Percentiles rank a stretch among this genome's conserved stretches.
Conservation (phyloP, 495 filamentous ascomycete genomes). For the Penicillium antarcticum region DNA sequence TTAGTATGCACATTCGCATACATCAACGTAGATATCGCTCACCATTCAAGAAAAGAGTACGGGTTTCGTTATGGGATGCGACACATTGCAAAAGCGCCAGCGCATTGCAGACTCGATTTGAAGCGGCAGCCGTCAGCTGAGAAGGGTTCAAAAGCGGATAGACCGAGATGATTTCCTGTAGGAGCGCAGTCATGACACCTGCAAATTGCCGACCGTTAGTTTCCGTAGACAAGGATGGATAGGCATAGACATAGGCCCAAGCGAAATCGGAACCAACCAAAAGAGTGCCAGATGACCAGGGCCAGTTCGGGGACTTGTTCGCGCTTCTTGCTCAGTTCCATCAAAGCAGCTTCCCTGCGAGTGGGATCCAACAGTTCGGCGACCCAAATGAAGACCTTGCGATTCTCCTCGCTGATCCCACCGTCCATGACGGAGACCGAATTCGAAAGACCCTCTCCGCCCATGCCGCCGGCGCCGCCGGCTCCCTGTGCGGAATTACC, state of each 20-base stretch:
- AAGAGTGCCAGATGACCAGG: slow-evolving; percentile 97
- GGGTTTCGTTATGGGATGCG: slow-evolving; percentile 94
- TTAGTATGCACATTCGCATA: slow-evolving; percentile 6
- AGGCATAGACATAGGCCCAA: slow-evolving; percentile 5
- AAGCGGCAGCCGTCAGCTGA: slow-evolving; percentile 92
- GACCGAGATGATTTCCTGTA: slow-evolving; percentile 98
- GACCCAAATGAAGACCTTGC: slow-evolving; percentile 87
- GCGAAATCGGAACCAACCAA: slow-evolving; percentile 58
- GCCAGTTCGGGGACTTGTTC: slow-evolving; percentile 97
- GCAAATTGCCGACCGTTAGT: slow-evolving; percentile 26
- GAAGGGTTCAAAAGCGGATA: slow-evolving; percentile 96
- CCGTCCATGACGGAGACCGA: slow-evolving; percentile 52
- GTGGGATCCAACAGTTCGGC: slow-evolving; percentile 85
- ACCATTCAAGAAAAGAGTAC: slow-evolving; percentile 90
- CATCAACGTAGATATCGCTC: slow-evolving; percentile 18
- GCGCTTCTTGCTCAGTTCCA: slow-evolving; percentile 97
- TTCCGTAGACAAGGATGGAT: slow-evolving; percentile 10
- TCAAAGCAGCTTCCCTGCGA: slow-evolving; percentile 82
- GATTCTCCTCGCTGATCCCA: slow-evolving; percentile 82
- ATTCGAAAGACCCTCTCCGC: slow-evolving; percentile 49
- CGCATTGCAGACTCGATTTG: slow-evolving; percentile 96
- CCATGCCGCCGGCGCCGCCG: slow-evolving; percentile 40
- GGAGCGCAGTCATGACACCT: slow-evolving; percentile 97
- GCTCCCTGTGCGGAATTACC: slow-evolving; percentile 37
- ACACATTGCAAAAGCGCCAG: slow-evolving; percentile 96